Evolutionary conservation across 2,329 filamentous ascomycete genomes (phyloP), one percentile per base, ranked within the genome.

Genomic region (Bipolaris oryzae): DNA sequence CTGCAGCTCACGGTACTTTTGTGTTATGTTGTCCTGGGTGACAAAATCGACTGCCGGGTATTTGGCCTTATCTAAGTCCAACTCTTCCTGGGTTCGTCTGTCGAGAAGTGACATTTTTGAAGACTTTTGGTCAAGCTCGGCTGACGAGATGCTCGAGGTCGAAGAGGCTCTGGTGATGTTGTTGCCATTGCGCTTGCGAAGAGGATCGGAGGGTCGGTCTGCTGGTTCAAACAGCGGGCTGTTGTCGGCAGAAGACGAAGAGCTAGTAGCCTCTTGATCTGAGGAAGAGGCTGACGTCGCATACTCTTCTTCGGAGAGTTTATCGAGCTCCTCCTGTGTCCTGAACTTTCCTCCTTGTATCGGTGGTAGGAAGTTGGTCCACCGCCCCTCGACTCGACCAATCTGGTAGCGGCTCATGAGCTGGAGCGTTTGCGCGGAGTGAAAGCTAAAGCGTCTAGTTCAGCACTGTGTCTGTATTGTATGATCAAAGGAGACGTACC

Each of bases 291-390:
- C 60, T 15, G 63, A 57, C 3, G 58, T 60, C 6, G 51, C 13
- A 38, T 67, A 66, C 21, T 70, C 62, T 18, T 79, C 71, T 33
- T 81, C 78, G 7, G 75, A 74, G 11, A 66, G 50, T 21, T 54
- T 61, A 33, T 58, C 53, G 44, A 72, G 61, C 52, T 82, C 77
- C 49, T 76, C 72, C 58, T 81, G 81, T 20, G 79, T 77, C 63
- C 88, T 84, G 76, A 93, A 96, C 56, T 83, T 82, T 39, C 94
- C 94, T 55, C 92, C 93, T 76, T 98, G 94, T 50, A 98, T 94
- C 0, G 95, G 94, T 4, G 95, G 93, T 6, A 90, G 70, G 72
- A 97, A 96, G 76, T 97, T 97, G 60, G 81, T 80, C 95, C 95
- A 99, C 59, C 80, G 81, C 28, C 91, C 91, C 71, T 95, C 85